Percentiles rank a stretch among this genome's conserved stretches.
Evolutionary conservation across 305 asterid species (phyloP).

Genomic region (Fraxinus sp.): DNA sequence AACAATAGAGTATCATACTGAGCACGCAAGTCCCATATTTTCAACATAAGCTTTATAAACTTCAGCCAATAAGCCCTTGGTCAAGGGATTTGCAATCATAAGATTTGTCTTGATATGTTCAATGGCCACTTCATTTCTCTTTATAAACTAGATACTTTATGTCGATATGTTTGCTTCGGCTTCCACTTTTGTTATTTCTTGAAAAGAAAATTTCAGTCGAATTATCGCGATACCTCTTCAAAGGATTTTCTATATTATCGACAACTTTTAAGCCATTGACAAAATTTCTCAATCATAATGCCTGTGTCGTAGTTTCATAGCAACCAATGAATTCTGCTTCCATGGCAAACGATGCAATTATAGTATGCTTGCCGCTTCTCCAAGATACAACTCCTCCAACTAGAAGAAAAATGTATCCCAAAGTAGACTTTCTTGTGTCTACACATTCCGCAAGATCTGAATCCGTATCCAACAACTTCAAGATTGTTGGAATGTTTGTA

Average conservation of each 20-base stretch:
- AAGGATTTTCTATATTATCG: background rate
- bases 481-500: too few relatives aligned
- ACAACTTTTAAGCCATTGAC: background rate
- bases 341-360: too few relatives aligned
- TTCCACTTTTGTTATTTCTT: background rate
- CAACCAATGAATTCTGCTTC: too few relatives aligned
- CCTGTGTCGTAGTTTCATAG: too few relatives aligned
- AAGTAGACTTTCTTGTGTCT: too few relatives aligned
- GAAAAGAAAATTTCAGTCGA: too few relatives aligned
- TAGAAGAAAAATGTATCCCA: too few relatives aligned
- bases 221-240: background rate
- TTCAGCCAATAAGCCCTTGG: background rate
- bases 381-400: background rate
- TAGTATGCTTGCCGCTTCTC: background rate
- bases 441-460: too few relatives aligned
- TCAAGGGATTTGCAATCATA: background rate
- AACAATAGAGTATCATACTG: background rate
- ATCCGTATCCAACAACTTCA: too few relatives aligned
- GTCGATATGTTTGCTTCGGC: background rate
- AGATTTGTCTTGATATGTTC: background rate
- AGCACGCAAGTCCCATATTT: background rate
- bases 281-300: background rate
- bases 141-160: background rate
- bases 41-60: background rate
- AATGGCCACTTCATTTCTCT: background rate